phyloP scores from a whole-genome alignment of 2,329 filamentous ascomycete species.

The Ophiostoma sp. region DNA sequence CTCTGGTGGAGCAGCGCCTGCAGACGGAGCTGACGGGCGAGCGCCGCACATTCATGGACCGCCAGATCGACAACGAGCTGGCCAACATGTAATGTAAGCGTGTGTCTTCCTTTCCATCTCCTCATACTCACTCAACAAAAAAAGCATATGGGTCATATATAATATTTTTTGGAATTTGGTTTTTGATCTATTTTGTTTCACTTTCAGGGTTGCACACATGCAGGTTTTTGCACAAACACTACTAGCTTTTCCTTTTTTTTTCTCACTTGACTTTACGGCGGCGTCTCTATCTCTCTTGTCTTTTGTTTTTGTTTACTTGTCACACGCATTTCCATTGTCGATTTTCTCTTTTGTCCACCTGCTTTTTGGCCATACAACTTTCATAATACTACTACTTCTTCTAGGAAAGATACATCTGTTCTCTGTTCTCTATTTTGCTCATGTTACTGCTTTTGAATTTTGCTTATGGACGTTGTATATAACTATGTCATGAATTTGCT shows the following conservation, averaged over 20 bases:
- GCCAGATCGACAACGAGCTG: slow-evolving; percentile 88
- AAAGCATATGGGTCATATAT: slow-evolving; percentile 17
- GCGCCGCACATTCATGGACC: slow-evolving; percentile 84
- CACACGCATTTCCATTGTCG: slow-evolving; percentile 7
- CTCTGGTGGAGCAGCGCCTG: slow-evolving; percentile 87
- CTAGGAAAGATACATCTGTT: not conserved
- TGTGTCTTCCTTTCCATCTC: not conserved
- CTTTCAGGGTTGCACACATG: slow-evolving; percentile 12
- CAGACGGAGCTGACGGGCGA: slow-evolving; percentile 87
- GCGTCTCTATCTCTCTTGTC: not conserved
- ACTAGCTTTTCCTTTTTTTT: slow-evolving; percentile 11
- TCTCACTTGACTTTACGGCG: not conserved
- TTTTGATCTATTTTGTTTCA: not conserved
- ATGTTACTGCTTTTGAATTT: not conserved
- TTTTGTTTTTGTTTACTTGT: not conserved
- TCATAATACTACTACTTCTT: slow-evolving; percentile 14
- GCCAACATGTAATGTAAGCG: slow-evolving; percentile 72
- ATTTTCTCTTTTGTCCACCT: not conserved
- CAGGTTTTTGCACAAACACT: slow-evolving; percentile 14
- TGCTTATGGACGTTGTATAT: not conserved
- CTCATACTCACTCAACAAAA: not conserved
- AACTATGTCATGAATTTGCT: no score
- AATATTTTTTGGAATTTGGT: slow-evolving; percentile 8
- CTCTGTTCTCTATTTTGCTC: not conserved
- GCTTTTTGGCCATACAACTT: not conserved